Percentiles rank a stretch among this genome's conserved stretches.
phyloP scores from a whole-genome alignment of 2,329 filamentous ascomycete genomes.

The Microdochium trichocladiopsis region DNA sequence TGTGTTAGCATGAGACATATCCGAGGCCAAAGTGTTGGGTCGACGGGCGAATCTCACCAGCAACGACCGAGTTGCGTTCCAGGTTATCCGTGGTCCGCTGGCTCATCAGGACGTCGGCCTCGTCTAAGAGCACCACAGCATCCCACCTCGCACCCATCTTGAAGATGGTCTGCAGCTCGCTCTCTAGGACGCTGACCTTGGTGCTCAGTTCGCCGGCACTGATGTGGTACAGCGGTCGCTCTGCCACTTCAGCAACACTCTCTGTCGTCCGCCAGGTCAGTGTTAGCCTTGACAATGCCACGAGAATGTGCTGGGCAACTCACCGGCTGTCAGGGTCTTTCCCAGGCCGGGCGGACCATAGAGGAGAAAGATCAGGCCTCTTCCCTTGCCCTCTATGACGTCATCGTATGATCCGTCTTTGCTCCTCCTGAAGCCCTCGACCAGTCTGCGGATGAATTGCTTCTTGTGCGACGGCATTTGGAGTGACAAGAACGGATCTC shows the following conservation, averaged over 20 bases:
- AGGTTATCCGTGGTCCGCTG: neutral
- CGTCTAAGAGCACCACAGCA: neutral
- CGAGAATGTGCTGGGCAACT: neutral
- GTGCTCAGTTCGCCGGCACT: neutral
- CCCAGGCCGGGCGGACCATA: slow-evolving; percentile 6
- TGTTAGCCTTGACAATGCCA: no score
- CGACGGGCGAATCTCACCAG: no score
- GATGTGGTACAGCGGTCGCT: neutral
- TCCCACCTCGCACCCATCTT: neutral
- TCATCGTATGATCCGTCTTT: slow-evolving; percentile 1
- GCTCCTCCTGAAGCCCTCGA: no score
- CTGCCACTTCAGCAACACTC: no score
- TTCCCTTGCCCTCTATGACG: slow-evolving; percentile 7
- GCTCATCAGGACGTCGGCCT: neutral
- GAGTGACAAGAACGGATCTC: no score
- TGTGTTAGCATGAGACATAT: no score
- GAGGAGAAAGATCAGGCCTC: slow-evolving; percentile 5
- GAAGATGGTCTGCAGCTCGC: neutral
- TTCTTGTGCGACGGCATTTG: no score
- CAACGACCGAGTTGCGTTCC: neutral
- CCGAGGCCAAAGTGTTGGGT: no score
- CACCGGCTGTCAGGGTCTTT: slow-evolving; percentile 1
- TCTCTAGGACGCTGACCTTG: neutral
- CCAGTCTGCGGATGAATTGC: no score
- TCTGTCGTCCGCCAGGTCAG: neutral